Percentiles rank a stretch among this genome's conserved stretches.
Evolutionary conservation across 345 rosid genomes (phyloP).

Genomic region (Lepidium didymum): DNA sequence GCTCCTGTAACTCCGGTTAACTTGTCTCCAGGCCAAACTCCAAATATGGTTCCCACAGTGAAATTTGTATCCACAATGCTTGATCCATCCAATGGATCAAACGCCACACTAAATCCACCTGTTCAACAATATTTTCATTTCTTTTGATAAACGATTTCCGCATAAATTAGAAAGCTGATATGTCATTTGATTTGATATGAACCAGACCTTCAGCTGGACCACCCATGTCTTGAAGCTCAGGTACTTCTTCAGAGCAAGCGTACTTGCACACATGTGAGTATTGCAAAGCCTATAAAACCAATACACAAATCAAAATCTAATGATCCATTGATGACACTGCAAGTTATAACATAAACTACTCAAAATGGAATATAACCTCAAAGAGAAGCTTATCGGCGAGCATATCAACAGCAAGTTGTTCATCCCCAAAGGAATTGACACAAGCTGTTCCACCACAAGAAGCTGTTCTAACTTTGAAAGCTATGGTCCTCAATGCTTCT

Average conservation of each 20-base stretch:
- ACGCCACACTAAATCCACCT: slow-evolving; percentile 93
- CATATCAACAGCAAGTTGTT: slow-evolving; percentile 97
- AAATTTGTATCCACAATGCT: slow-evolving; percentile 86
- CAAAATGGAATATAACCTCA: slow-evolving; percentile 40
- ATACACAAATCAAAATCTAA: slow-evolving; percentile 1
- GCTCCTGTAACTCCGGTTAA: slow-evolving; percentile 72
- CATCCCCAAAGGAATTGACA: slow-evolving; percentile 88
- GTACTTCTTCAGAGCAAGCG: slow-evolving; percentile 96
- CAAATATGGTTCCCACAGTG: slow-evolving; percentile 90
- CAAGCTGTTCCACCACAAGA: slow-evolving; percentile 98
- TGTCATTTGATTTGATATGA: neutral
- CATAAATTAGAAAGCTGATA: neutral
- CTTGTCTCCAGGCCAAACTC: slow-evolving; percentile 98
- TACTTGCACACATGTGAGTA: slow-evolving; percentile 92
- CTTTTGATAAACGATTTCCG: neutral
- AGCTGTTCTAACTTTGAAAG: slow-evolving; percentile 93
- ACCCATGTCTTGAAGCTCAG: slow-evolving; percentile 97
- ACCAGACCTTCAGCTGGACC: slow-evolving; percentile 79
- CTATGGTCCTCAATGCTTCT: slow-evolving; percentile 86
- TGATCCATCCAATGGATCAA: slow-evolving; percentile 87
- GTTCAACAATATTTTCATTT: neutral
- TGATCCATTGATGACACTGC: neutral
- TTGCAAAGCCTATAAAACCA: slow-evolving; percentile 55
- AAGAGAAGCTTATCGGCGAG: slow-evolving; percentile 91
- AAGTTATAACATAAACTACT: neutral